Base-by-base conservation (phyloP, 768 basidiomycete genomes). In the Tulasnella sp. region DNA sequence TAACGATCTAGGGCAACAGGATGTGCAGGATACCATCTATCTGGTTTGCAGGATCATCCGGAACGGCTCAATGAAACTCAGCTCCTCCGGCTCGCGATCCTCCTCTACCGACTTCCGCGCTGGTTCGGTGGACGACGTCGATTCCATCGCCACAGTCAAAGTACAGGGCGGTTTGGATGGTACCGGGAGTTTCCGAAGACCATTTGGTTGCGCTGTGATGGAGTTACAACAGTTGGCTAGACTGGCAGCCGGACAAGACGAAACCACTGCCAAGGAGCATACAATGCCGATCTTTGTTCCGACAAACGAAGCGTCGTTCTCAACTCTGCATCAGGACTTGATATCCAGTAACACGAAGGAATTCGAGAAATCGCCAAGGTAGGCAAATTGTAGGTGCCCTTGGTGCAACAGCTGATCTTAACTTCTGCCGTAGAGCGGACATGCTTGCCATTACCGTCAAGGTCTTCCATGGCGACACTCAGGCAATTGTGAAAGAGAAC, bases 121-220 rank as follows among this genome's bases (percentile, higher is more conserved):
- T 11, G 64, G 63, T 31, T 64, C 65, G 25, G 62, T 55, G 1
- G 53, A 55, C 17, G 50, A n/a, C n/a, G n/a, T n/a, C n/a, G n/a
- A n/a, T n/a, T n/a, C n/a, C n/a, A n/a, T n/a, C n/a, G n/a, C n/a
- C n/a, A n/a, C n/a, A n/a, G n/a, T n/a, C n/a, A 39, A 39, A n/a
- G n/a, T n/a, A 17, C 23, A 31, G 5, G 29, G 3, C n/a, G 42
- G 55, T 4, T 49, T 12, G 36, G 55, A 57, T 27, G 41, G 42
- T 23, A 14, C 41, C 6, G 42, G 31, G 19, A 50, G 78, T 54
- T 85, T 84, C 64, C 78, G 94, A 35, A 74, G 94, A 49, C 94
- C 94, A 0, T 91, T 98, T 66, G 94, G 92, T n/a, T 96, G 91
- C 66, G 94, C 94, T 2, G 84, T 96, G 8, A 71, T 97, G 53